These are phyloP conservation scores for Alternaria sp. DNA, from an alignment of 2,329 filamentous ascomycete genomes.

Conservation along the genomic window DNA sequence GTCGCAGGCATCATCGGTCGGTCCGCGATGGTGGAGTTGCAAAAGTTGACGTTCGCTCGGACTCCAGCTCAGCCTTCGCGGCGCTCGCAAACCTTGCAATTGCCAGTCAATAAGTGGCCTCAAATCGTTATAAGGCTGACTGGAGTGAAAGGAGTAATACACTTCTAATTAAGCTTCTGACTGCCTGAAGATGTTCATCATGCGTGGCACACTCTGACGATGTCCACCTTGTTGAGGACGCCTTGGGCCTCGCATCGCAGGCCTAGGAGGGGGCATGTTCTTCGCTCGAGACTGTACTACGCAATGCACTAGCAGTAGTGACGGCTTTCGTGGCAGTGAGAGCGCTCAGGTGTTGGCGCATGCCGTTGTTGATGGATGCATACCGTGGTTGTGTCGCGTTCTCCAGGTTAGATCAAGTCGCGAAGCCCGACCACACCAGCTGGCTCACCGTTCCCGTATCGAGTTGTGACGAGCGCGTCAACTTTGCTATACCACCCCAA, in stretches of 20 bases:
- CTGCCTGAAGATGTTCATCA: conserved; percentile 15
- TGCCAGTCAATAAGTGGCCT: conserved; percentile 35
- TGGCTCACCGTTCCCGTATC: conserved; percentile 10
- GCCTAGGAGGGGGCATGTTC: conserved; percentile 12
- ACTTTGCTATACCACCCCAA: conserved; percentile 5
- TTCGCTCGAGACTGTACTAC: conserved; percentile 4
- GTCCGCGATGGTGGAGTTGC: conserved; percentile 22
- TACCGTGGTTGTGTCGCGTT: background rate
- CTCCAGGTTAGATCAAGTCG: background rate
- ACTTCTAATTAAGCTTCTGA: conserved; percentile 25
- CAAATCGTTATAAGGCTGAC: conserved; percentile 45
- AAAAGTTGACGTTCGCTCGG: conserved; percentile 1
- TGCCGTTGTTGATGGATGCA: background rate
- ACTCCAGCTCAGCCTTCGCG: conserved; percentile 31
- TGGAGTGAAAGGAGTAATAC: conserved; percentile 29
- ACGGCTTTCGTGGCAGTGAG: background rate
- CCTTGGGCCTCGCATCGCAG: conserved; percentile 21
- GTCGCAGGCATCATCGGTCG: conserved; percentile 20
- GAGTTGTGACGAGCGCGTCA: conserved; percentile 11
- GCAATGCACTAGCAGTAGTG: background rate
- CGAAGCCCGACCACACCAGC: background rate
- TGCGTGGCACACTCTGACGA: conserved; percentile 22
- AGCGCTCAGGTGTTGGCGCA: background rate
- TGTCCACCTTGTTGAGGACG: conserved; percentile 15
- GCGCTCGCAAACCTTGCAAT: conserved; percentile 22